Base-by-base conservation (phyloP, 345 rosid genomes). In the Linum tenue region DNA sequence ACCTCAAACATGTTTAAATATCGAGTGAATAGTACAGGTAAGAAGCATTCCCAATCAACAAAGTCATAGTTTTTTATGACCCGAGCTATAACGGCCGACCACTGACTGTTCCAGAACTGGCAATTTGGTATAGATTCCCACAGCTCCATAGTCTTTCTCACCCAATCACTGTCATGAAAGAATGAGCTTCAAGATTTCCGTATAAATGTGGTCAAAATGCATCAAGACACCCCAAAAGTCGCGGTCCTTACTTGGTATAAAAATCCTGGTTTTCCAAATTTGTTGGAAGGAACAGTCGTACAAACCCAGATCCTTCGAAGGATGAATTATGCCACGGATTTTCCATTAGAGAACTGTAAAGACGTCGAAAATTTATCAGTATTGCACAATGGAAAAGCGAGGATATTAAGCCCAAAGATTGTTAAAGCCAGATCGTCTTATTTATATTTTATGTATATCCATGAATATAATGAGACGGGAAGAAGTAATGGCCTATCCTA, bases 1-100 rank as follows among this genome's bases (percentile, higher is more conserved):
- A 88, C 99, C 99, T 94, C 99, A 75, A 94, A 90, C 96, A 94
- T 88, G 74, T 94, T 94, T 73, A 94, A 72, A 82, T 77, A 88
- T 82, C 83, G 84, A 48, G 85, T 79, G 79, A 88, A 94, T 64
- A 94, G 85, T 62, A 73, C 68, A 39, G 97, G 97, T 62, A 86
- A 76, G 77, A 85, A 86, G 70, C 77, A 73, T 67, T 90, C 97
- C 96, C 96, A 90, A 73, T 84, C 81, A 68, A 90, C 76, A 80
- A 69, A 83, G 48, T 72, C 77, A 80, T 85, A 86, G 73, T 83
- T 88, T 80, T 88, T 90, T 70, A 94, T 77, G 68, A 88, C 92
- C 55, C 96, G 92, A 41, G 97, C 97, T 70, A 81, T 74, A 39
- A 94, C 80, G 78, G 90, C 91, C 65, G 88, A 70, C 99, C 99